These are phyloP conservation scores for Schoenoplectus triqueter DNA, from an alignment of 202 grass and related monocot genomes.

Conservation along the genomic window DNA sequence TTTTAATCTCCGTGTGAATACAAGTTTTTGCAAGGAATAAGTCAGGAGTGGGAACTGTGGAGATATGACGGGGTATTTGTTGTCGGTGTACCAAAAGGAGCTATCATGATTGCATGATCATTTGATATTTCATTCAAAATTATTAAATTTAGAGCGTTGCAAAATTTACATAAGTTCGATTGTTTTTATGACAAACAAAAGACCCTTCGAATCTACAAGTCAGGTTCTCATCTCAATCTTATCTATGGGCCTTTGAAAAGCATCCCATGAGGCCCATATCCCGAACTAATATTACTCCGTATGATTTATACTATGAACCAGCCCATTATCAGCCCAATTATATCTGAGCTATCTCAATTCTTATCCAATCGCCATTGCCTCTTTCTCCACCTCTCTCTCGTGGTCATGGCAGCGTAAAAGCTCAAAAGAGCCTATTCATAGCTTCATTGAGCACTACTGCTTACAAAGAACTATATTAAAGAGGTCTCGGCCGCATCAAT, in stretches of 20 bases:
- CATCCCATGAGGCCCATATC: not conserved
- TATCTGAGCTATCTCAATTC: constrained; percentile 39
- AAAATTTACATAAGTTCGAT: too few species aligned
- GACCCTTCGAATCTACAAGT: too few species aligned
- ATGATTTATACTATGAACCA: not conserved
- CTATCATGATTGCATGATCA: too few species aligned
- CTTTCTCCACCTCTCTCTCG: not conserved
- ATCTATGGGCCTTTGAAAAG: too few species aligned
- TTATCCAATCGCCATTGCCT: constrained; percentile 36
- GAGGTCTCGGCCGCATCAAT: not conserved
- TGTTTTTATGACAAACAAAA: too few species aligned
- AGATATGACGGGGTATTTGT: too few species aligned
- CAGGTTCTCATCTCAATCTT: too few species aligned
- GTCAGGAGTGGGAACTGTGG: too few species aligned
- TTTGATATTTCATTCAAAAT: too few species aligned
- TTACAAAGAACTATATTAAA: constrained; percentile 8
- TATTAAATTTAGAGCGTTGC: too few species aligned
- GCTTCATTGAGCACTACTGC: constrained; percentile 22
- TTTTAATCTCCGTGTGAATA: not conserved
- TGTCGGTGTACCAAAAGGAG: too few species aligned
- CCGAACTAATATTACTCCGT: not conserved
- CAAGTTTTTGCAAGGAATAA: not conserved
- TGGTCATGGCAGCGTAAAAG: not conserved
- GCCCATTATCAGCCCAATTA: not conserved
- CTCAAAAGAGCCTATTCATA: not conserved